phyloP scores from a whole-genome alignment of 192 early-diverging fungal species.

The Chytriomyces sp. region DNA sequence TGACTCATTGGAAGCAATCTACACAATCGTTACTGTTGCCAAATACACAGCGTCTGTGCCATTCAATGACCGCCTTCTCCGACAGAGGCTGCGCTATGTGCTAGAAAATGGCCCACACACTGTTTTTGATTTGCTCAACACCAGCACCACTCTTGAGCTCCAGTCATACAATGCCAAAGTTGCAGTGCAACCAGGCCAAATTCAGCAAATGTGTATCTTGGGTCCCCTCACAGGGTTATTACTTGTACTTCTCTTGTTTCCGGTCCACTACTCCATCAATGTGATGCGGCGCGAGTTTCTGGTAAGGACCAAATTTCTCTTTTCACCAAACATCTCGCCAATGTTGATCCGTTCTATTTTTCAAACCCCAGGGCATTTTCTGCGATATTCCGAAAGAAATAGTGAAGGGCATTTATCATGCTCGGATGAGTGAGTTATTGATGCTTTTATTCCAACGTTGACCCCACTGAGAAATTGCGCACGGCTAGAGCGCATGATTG shows the following conservation, averaged over 20 bases:
- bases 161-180: conserved; percentile 8
- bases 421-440: conserved; percentile 36
- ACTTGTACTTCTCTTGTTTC: neutral
- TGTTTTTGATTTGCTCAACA: conserved; percentile 7
- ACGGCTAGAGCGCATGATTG: conserved; percentile 2
- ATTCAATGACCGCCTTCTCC: neutral
- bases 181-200: neutral
- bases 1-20: neutral
- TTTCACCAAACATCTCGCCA: too few relatives aligned
- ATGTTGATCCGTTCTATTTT: neutral
- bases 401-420: conserved; percentile 46
- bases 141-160: neutral
- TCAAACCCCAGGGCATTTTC: conserved; percentile 23
- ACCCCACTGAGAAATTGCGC: neutral
- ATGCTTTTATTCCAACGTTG: neutral
- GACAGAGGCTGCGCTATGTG: neutral
- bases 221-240: neutral
- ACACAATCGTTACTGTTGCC: neutral
- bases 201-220: neutral
- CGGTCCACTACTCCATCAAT: conserved; percentile 6
- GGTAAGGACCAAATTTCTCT: neutral
- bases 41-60: neutral
- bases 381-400: conserved; percentile 49
- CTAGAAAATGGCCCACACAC: neutral
- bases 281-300: conserved; percentile 17